phyloP scores from a whole-genome alignment of 805 yeast genomes.

The Millerago galiae region DNA sequence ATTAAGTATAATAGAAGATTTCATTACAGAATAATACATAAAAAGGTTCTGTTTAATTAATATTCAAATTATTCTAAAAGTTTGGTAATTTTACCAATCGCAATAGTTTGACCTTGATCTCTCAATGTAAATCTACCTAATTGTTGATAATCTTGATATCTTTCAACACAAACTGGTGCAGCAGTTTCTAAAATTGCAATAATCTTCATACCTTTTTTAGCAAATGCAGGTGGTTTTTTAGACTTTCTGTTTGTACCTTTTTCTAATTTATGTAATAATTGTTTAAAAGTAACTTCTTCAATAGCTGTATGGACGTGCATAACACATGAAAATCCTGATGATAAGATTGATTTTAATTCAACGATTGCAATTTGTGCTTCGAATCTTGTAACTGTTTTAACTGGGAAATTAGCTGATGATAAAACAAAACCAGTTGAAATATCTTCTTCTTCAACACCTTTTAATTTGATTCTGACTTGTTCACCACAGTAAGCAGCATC shows the following conservation, averaged over 20 bases:
- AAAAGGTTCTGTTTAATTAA: neutral
- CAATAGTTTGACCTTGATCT: slow-evolving; percentile 97
- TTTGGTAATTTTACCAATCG: slow-evolving; percentile 96
- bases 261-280: slow-evolving; percentile 86
- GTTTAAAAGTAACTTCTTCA: slow-evolving; percentile 83
- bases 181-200: slow-evolving; percentile 84
- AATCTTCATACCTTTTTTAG: slow-evolving; percentile 97
- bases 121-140: slow-evolving; percentile 97
- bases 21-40: slow-evolving; percentile 5
- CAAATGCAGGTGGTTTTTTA: slow-evolving; percentile 96
- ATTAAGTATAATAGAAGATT: slow-evolving; percentile 34
- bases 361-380: slow-evolving; percentile 97
- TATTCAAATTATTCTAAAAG: slow-evolving; percentile 39
- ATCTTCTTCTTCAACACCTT: slow-evolving; percentile 97
- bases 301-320: slow-evolving; percentile 99
- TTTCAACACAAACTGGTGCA: slow-evolving; percentile 90
- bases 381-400: slow-evolving; percentile 81
- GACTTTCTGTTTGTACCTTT: slow-evolving; percentile 96
- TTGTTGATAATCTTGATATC: slow-evolving; percentile 88
- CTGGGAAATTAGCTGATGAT: slow-evolving; percentile 81
- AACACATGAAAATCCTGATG: slow-evolving; percentile 95
- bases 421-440: slow-evolving; percentile 86
- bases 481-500: slow-evolving; percentile 91
- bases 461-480: slow-evolving; percentile 88
- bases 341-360: slow-evolving; percentile 88